phyloP scores from a whole-genome alignment of 2,329 filamentous ascomycete genomes.

The Pseudogymnoascus sp. region DNA sequence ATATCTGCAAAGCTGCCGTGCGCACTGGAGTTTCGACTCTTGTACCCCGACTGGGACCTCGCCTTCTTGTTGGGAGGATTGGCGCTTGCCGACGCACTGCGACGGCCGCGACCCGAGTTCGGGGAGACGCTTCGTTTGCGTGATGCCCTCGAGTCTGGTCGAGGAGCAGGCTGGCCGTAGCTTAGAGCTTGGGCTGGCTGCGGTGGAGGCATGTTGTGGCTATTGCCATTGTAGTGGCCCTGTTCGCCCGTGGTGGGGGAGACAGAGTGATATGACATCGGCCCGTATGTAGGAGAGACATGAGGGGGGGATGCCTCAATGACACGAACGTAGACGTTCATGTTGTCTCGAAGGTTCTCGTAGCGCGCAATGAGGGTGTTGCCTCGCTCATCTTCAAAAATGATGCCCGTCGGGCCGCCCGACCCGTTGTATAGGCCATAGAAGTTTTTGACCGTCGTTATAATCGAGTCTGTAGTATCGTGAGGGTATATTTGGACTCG shows the following conservation, averaged over 20 bases:
- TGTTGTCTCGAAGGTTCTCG: conserved; percentile 89
- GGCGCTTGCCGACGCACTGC: conserved; percentile 65
- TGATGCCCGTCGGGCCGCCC: conserved; percentile 68
- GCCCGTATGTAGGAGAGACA: conserved; percentile 40
- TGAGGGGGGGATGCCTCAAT: conserved; percentile 53
- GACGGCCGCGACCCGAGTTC: conserved; percentile 58
- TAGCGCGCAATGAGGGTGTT: conserved; percentile 91
- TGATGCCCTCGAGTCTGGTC: conserved; percentile 63
- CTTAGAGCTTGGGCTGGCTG: conserved; percentile 44
- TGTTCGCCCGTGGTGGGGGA: conserved; percentile 45
- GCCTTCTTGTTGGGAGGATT: conserved; percentile 53
- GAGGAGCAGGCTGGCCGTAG: conserved; percentile 54
- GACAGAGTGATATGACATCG: conserved; percentile 46
- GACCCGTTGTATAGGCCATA: conserved; percentile 84
- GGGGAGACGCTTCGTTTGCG: conserved; percentile 75
- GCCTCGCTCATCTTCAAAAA: conserved; percentile 85
- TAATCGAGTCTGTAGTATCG: conserved; percentile 95
- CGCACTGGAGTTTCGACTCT: conserved; percentile 56
- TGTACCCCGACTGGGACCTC: conserved; percentile 58
- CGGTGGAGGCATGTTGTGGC: conserved; percentile 56
- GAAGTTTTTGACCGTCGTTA: conserved; percentile 98
- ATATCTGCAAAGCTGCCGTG: conserved; percentile 48
- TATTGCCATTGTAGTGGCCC: conserved; percentile 54
- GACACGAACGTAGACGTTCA: conserved; percentile 87
- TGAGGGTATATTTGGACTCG: conserved; percentile 87